Base-by-base conservation (phyloP, 805 yeast species). In the Wickerhamiella nectarea region DNA sequence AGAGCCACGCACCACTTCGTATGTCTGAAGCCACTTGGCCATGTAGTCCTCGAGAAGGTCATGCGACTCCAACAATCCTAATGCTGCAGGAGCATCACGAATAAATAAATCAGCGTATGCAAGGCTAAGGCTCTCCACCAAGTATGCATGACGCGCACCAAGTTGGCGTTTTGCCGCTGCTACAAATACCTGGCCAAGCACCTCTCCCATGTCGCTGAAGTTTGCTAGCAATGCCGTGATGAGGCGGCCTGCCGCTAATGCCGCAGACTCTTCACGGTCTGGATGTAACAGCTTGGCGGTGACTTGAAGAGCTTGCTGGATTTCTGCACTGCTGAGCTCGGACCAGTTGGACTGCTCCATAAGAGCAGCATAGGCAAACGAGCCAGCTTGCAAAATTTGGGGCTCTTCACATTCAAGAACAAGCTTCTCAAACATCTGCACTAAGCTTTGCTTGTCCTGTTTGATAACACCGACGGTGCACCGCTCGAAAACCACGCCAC, bases 21-120 rank as follows among this genome's bases (percentile, higher is more conserved):
- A 87, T 2, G 84, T 72, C 20, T 74, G 75, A 39, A 89, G 70
- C 97, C 97, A 91, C 41, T 81, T 78, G 2, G 79, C 78, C 41
- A 89, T 58, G 1, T 84, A 74, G 3, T 70, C 60, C 19, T 64
- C 64, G 8, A 86, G 63, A 1, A 80, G 78, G 4, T 14, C 37
- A 20, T 67, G 53, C 2, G 48, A 28, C 7, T 61, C 60, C 41
- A 89, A 68, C 46, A 84, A 77, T 33, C 74, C 67, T 2, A 87
- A 62, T 29, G 84, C 76, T 14, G 76, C 76, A 6, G 59, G 59
- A 0, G 91, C 76, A 31, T 86, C 76, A 1, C 69, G 58, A 31
- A 74, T 63, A 3, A 83, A 74, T 55, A 89, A 66, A 47, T 76
- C 73, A 52, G 91, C 81, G 55, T 86, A 76, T 4, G 91, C 84